A percentile compares a stretch with the other conserved stretches of the same genome.
phyloP scores from a whole-genome alignment of 176 grass and related monocot genomes.

The Phoenix roebelenii region DNA sequence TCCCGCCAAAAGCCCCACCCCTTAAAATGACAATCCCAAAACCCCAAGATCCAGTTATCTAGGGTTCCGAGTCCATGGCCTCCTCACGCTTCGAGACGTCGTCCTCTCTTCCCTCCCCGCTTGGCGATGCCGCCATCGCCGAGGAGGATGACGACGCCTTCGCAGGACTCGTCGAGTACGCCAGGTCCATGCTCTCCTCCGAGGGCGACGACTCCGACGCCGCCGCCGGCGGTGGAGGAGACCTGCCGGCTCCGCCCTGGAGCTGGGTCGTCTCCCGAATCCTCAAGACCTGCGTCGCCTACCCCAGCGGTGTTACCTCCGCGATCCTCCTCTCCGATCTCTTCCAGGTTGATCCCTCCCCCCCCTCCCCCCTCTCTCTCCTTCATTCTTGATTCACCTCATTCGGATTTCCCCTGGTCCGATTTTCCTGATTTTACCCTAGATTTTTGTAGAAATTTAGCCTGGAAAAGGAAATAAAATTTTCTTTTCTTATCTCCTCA shows the following conservation, averaged over 20 bases:
- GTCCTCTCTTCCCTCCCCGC: no score
- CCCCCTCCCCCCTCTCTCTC: background rate
- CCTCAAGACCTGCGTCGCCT: slow-evolving; percentile 68
- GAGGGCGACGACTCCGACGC: background rate
- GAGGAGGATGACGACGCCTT: slow-evolving; percentile 29
- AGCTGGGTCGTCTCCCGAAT: slow-evolving; percentile 63
- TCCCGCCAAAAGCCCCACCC: no score
- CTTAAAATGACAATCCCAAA: no score
- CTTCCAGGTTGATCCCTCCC: slow-evolving; percentile 43
- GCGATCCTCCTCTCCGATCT: slow-evolving; percentile 87
- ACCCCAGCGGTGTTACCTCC: slow-evolving; percentile 79
- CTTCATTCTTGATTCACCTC: background rate
- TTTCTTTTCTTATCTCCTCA: no score
- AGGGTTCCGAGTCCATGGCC: no score
- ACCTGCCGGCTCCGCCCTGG: slow-evolving; percentile 35
- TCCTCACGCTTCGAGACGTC: no score
- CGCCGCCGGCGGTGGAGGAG: background rate
- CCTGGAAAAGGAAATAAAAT: no score
- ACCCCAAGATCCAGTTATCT: no score
- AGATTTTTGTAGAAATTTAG: no score
- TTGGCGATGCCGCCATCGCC: slow-evolving; percentile 4
- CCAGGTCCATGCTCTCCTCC: slow-evolving; percentile 2
- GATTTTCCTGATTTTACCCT: background rate
- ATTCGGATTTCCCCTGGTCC: background rate
- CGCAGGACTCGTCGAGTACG: slow-evolving; percentile 21